Conservation (phyloP, 2,329 filamentous ascomycete genomes). For the Mycocentrospora acerina region DNA sequence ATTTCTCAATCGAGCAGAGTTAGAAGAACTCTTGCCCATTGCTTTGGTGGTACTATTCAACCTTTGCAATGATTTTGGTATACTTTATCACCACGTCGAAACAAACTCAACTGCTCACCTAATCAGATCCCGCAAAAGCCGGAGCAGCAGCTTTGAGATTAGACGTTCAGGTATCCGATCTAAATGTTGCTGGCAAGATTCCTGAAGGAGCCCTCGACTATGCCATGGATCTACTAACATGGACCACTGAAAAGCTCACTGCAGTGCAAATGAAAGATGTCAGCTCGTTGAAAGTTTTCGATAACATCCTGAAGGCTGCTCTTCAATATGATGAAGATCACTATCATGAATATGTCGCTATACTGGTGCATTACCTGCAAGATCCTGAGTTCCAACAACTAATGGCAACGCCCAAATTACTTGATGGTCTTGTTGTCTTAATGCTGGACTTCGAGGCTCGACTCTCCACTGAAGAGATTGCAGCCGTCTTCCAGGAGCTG, state of each 20-base stretch:
- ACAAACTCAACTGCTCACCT: constrained; percentile 13
- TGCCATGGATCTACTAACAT: constrained; percentile 37
- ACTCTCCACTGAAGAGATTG: constrained; percentile 26
- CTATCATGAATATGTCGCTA: constrained; percentile 35
- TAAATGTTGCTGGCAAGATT: constrained; percentile 27
- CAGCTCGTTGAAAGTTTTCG: constrained; percentile 30
- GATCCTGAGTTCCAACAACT: constrained; percentile 38
- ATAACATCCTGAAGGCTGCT: constrained; percentile 27
- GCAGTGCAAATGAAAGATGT: constrained; percentile 35
- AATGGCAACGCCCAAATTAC: constrained; percentile 28
- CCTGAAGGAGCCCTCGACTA: constrained; percentile 36
- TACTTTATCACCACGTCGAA: background rate
- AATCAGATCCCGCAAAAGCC: constrained; percentile 37
- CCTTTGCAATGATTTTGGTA: constrained; percentile 46
- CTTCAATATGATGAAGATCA: constrained; percentile 38
- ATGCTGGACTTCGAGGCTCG: constrained; percentile 35
- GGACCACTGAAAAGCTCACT: constrained; percentile 40
- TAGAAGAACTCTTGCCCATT: constrained; percentile 25
- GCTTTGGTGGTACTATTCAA: constrained; percentile 48
- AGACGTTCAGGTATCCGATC: constrained; percentile 30
- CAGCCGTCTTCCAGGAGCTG: constrained; percentile 32
- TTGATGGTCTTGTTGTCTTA: constrained; percentile 32
- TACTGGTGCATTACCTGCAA: constrained; percentile 38
- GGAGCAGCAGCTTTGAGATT: constrained; percentile 37
- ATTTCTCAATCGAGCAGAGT: constrained; percentile 16